Evolutionary conservation across 2,329 filamentous ascomycete genomes (phyloP), one percentile per base, ranked within the genome.

Genomic region (Diaporthe ilicicola): DNA sequence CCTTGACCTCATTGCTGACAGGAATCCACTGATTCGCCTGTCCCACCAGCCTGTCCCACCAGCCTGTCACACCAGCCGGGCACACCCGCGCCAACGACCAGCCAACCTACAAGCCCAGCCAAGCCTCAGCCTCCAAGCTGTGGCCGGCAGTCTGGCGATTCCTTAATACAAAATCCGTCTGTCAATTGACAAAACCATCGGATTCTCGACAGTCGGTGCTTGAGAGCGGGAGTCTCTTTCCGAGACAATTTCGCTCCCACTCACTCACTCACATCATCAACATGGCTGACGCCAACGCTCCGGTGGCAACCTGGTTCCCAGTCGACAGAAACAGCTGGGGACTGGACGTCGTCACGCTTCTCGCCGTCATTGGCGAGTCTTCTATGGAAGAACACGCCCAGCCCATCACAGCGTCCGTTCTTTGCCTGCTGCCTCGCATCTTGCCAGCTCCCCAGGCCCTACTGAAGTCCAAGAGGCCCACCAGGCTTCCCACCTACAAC

Each of bases 401-500:
- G 77, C 83, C 86, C 64, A 85, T 90, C 73, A 90, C 88, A 2
- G 85, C 88, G n/a, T 68, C 66, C 1, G 66, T 68, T 1, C 82
- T 88, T 42, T 89, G 87, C 74, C 83, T 88, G 48, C 81, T 91
- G 4, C 89, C 89, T 34, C 86, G 89, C 61, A 84, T 91, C 65
- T 84, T 91, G 34, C 89, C 89, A 10, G 89, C 89, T 1, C 89
- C 89, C 0, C 89, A 91, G 78, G 87, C 87, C 56, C 82, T 91
- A n/a, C 81, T 91, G 56, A 88, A 88, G 71, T 84, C 88, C 12
- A 81, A 82, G 27, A 85, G 89, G 3, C 88, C 88, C 9, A 81
- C 81, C 34, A 84, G 88, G 54, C 84, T 91, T 76, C 89, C 89
- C 54, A 84, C 87, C 73, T 83, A 84, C 19, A 81, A 83, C 19